Conservation (phyloP, 768 basidiomycete genomes). For the Fistulinella prunicolor region DNA sequence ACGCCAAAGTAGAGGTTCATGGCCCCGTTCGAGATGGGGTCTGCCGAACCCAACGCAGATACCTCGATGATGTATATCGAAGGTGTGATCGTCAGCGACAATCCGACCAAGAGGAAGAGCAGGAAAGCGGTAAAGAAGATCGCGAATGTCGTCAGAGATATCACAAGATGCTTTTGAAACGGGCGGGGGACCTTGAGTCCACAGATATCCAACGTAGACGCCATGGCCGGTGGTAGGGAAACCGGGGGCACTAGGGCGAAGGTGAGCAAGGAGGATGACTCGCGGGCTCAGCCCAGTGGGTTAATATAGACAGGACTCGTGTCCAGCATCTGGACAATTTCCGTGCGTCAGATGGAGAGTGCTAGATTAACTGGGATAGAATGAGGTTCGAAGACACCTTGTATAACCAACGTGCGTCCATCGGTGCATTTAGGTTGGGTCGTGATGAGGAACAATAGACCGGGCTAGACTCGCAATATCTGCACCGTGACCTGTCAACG, state of each 20-base stretch:
- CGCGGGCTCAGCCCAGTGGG: neutral
- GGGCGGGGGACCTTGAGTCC: slow-evolving; percentile 31
- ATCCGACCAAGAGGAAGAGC: slow-evolving; percentile 71
- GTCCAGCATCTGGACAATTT: neutral
- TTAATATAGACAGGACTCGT: neutral
- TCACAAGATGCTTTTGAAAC: slow-evolving; percentile 42
- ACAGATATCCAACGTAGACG: slow-evolving; percentile 13
- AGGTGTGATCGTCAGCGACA: slow-evolving; percentile 75
- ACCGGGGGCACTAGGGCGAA: neutral
- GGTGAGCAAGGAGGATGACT: neutral
- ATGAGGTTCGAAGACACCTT: neutral
- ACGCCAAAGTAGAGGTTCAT: slow-evolving; percentile 72
- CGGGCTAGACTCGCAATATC: too few relatives aligned
- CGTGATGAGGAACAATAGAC: too few relatives aligned
- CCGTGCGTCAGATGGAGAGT: neutral
- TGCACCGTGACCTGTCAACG: too few relatives aligned
- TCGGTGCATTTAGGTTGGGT: neutral
- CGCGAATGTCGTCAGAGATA: slow-evolving; percentile 46
- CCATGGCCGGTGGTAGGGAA: slow-evolving; percentile 11
- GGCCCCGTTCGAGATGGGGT: slow-evolving; percentile 48
- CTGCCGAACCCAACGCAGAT: slow-evolving; percentile 25
- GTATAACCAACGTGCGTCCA: slow-evolving; percentile 7
- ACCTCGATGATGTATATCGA: slow-evolving; percentile 59
- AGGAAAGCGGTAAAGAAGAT: slow-evolving; percentile 61
- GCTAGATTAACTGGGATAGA: neutral